Evolutionary conservation across 2,329 filamentous ascomycete species (phyloP), one percentile per base, ranked within the genome.

Genomic region (Cryphonectria nitschkei): DNA sequence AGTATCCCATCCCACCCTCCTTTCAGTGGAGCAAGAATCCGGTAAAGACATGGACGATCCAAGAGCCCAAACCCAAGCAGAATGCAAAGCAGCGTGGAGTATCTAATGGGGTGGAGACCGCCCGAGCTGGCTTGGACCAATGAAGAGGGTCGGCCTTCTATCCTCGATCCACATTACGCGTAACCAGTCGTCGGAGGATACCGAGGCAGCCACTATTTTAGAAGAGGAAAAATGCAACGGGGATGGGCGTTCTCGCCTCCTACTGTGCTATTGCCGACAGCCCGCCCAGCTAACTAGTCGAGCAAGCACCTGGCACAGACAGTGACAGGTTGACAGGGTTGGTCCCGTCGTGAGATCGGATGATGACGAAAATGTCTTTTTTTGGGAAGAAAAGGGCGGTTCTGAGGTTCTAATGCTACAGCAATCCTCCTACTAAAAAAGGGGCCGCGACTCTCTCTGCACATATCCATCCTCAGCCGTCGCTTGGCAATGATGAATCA

Each of bases 161-260:
- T 46, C 26, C 16, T 43, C 7, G 61, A 32, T 46, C 41, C 61
- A 64, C 58, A 61, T n/a, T 61, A 61, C 58, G 58, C 58, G 58
- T 61, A 61, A 61, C 58, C 32, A 34, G 19, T 16, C 34, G 58
- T 61, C 58, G 58, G 58, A 61, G 58, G 58, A n/a, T 61, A 7
- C 58, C 58, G 58, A 34, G n/a, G 8, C 39, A 14, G 39, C 39
- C 39, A 65, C 43, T 50, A 19, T 8, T 14, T 14, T 5, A 50
- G 5, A 43, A 43, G 41, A 8, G 43, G n/a, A 50, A 50, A 50
- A 50, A 19, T 2, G 22, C 7, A 11, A 39, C 37, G 9, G 37
- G 41, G 41, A 14, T 5, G 41, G 41, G 14, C 41, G 7, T 39
- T 39, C 37, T 39, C 41, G 41, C 41, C 41, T 50, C 19, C 43